These are phyloP conservation scores for Hanseniaspora clermontiae DNA, from an alignment of 805 yeast genomes.

Conservation along the genomic window DNA sequence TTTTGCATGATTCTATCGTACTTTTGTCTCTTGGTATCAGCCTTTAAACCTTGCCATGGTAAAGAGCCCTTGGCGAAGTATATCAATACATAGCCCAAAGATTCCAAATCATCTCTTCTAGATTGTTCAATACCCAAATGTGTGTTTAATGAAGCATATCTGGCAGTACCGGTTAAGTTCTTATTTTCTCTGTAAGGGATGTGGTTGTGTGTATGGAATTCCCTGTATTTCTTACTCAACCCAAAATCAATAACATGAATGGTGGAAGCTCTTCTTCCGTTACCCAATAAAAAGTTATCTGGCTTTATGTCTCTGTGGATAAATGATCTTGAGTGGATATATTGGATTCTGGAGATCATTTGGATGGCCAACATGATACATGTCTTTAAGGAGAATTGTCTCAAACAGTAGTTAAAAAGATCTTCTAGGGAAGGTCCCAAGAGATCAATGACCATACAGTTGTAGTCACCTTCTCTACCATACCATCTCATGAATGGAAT, in stretches of 20 bases:
- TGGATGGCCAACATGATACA: slow-evolving; percentile 89
- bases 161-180: slow-evolving; percentile 92
- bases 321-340: slow-evolving; percentile 87
- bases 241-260: slow-evolving; percentile 93
- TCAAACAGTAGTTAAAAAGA: slow-evolving; percentile 86
- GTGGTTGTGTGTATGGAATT: slow-evolving; percentile 85
- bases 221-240: slow-evolving; percentile 83
- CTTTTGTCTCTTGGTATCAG: slow-evolving; percentile 92
- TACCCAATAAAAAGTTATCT: slow-evolving; percentile 74
- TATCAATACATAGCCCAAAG: slow-evolving; percentile 84
- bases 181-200: slow-evolving; percentile 94
- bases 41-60: slow-evolving; percentile 98
- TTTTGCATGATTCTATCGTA: slow-evolving; percentile 93
- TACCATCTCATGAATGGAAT: slow-evolving; percentile 95
- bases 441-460: slow-evolving; percentile 92
- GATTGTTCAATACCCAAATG: slow-evolving; percentile 95
- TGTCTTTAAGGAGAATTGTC: slow-evolving; percentile 86
- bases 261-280: slow-evolving; percentile 87
- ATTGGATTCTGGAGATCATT: slow-evolving; percentile 84
- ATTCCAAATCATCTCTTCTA: slow-evolving; percentile 91
- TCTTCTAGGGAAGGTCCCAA: slow-evolving; percentile 94
- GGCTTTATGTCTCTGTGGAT: slow-evolving; percentile 79
- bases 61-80: slow-evolving; percentile 90
- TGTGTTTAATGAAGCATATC: slow-evolving; percentile 90
- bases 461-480: slow-evolving; percentile 91